Evolutionary conservation across 2,329 filamentous ascomycete genomes (phyloP).

Genomic region (Penicillium sp.): DNA sequence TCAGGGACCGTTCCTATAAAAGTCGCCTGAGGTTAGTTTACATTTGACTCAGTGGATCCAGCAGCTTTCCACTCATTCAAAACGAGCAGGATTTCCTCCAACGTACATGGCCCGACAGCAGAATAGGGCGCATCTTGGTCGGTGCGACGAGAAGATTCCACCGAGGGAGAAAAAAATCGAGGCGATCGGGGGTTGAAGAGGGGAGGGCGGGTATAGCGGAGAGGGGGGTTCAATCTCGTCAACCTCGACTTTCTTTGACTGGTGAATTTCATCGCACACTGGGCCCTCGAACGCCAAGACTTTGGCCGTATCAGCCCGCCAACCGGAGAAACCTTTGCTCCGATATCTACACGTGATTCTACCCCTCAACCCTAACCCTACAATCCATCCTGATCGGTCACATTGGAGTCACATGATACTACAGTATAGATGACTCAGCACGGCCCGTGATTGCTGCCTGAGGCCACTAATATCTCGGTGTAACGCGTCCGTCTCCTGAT

Average conservation of each 20-base stretch:
- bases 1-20: slow-evolving; percentile 81
- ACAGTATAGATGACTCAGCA: background rate
- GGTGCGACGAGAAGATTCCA: slow-evolving; percentile 26
- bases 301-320: slow-evolving; percentile 26
- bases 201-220: slow-evolving; percentile 29
- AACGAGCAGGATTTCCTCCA: slow-evolving; percentile 9
- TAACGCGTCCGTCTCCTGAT: background rate
- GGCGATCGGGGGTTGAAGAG: slow-evolving; percentile 25
- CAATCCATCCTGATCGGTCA: background rate
- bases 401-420: background rate
- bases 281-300: slow-evolving; percentile 40
- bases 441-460: slow-evolving; percentile 2
- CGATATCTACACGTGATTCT: slow-evolving; percentile 35
- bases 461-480: slow-evolving; percentile 1
- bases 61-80: slow-evolving; percentile 12
- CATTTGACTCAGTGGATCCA: slow-evolving; percentile 25
- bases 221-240: slow-evolving; percentile 38
- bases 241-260: slow-evolving; percentile 33
- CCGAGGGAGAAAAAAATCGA: slow-evolving; percentile 16
- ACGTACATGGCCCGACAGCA: slow-evolving; percentile 87
- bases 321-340: slow-evolving; percentile 30
- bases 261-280: slow-evolving; percentile 50
- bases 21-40: slow-evolving; percentile 23
- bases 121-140: slow-evolving; percentile 88
- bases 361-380: slow-evolving; percentile 31